Base-by-base conservation (phyloP, 495 filamentous ascomycete genomes). In the Lophiostoma macrostomum region DNA sequence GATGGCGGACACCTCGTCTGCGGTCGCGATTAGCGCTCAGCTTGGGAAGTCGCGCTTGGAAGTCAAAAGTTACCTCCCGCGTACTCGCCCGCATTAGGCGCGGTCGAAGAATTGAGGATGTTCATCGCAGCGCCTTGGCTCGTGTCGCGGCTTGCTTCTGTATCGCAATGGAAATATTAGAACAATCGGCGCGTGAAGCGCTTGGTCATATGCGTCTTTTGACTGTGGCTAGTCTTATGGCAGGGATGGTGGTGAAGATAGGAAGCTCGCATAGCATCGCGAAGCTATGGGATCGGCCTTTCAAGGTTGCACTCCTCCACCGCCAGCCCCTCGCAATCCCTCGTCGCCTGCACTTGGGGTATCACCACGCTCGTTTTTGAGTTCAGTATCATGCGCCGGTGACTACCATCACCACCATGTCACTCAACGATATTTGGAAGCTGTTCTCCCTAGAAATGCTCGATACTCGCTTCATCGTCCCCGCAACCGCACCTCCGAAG, bases 1-100 rank as follows among this genome's bases (percentile, higher is more conserved):
- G 64, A 98, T 87, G 22, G 93, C 93, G 13, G 90, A 93, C 43
- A 98, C 90, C 71, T 98, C 93, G 75, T 98, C 93, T 61, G 42
- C 40, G 29, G 7, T 10, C 11, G 22, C 11, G 8, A 24, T 23
- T 31, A 49, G 12, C 2, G 36, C 10, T 29, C 11, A 31, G 25
- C 30, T 28, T 35, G 10, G 13, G 19, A 14, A 32, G 10, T 5
- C 5, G 22, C 7, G 27, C n/a, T 16, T 12, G 22, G 16, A 16
- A 8, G n/a, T 11, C 22, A 12, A 25, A 14, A 19, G 35, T 13
- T 48, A 66, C 63, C 63, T 61, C 63, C 63, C 27, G 54, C 63
- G 30, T 66, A 66, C 50, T 66, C 63, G 43, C 24, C 37, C 22
- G 61, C 36, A 14, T 47, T 57, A 6, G 63, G 63, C 29, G 52